A percentile compares a stretch with the other conserved stretches of the same genome.
phyloP scores from a whole-genome alignment of 768 basidiomycete genomes.

The Termitomyces sp. region DNA sequence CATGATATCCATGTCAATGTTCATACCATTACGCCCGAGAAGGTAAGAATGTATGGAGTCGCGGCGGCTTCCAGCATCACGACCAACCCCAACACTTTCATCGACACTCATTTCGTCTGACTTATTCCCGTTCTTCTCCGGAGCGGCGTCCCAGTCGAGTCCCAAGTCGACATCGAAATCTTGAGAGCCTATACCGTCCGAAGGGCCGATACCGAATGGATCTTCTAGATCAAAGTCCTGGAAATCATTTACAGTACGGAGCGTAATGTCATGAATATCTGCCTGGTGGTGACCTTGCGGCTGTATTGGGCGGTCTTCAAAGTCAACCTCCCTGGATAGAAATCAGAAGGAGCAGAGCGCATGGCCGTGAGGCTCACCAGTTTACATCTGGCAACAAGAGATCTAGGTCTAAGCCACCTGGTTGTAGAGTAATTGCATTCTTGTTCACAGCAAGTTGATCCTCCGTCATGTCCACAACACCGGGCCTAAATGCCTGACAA shows the following conservation, averaged over 20 bases:
- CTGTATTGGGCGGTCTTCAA: constrained; percentile 61
- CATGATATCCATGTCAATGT: constrained; percentile 57
- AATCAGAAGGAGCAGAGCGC: constrained; percentile 2
- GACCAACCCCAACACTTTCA: constrained; percentile 69
- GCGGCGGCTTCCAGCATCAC: constrained; percentile 54
- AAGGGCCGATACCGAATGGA: constrained; percentile 75
- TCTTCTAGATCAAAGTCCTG: constrained; percentile 61
- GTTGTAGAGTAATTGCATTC: constrained; percentile 84
- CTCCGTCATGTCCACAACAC: constrained; percentile 93
- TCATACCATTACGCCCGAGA: constrained; percentile 38
- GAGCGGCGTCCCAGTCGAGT: constrained; percentile 69
- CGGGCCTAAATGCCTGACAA: constrained; percentile 85
- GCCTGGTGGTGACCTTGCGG: constrained; percentile 79
- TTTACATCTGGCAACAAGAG: constrained; percentile 75
- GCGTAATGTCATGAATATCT: constrained; percentile 83
- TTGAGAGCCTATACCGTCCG: constrained; percentile 82
- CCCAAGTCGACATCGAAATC: constrained; percentile 78
- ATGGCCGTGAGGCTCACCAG: constrained; percentile 43
- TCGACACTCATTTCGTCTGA: constrained; percentile 53
- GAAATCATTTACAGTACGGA: constrained; percentile 71
- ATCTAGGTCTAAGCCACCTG: constrained; percentile 74
- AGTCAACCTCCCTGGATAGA: constrained; percentile 66
- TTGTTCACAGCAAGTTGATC: constrained; percentile 85
- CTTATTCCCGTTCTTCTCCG: constrained; percentile 28
- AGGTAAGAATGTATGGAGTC: constrained; percentile 63